Evolutionary conservation across 495 filamentous ascomycete species (phyloP).

Genomic region (Penicillium maclennaniae): DNA sequence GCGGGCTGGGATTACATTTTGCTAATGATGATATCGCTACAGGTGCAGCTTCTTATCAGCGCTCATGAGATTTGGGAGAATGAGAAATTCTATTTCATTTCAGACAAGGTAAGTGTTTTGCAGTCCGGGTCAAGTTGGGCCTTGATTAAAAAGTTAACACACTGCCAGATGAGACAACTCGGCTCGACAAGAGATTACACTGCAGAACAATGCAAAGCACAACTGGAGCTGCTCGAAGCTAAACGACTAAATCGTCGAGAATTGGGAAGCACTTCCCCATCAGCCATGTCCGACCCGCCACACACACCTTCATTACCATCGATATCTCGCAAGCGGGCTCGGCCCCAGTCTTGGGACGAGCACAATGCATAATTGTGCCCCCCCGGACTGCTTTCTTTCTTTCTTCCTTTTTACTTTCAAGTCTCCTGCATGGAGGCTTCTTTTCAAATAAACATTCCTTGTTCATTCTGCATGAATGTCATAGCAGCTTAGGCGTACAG

Average conservation of each 20-base stretch:
- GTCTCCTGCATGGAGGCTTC: background rate
- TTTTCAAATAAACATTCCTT: background rate
- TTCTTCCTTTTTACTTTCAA: background rate
- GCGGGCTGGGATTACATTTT: background rate
- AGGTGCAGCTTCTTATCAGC: slow-evolving; percentile 46
- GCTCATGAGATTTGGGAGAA: slow-evolving; percentile 48
- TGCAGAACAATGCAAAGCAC: slow-evolving; percentile 34
- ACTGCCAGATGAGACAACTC: slow-evolving; percentile 35
- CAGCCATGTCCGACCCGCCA: slow-evolving; percentile 27
- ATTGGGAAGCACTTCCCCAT: slow-evolving; percentile 13
- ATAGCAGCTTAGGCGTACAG: background rate
- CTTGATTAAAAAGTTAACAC: background rate
- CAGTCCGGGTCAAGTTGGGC: background rate
- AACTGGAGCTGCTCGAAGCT: slow-evolving; percentile 31
- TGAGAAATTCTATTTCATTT: slow-evolving; percentile 48
- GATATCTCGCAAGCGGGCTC: slow-evolving; percentile 19
- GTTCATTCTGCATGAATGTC: background rate
- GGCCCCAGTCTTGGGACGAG: slow-evolving; percentile 3
- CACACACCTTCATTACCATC: slow-evolving; percentile 12
- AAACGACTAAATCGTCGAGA: slow-evolving; percentile 20
- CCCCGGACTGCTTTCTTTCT: background rate
- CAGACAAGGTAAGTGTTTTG: slow-evolving; percentile 42
- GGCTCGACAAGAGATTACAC: slow-evolving; percentile 32
- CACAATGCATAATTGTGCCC: background rate
- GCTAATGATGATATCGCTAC: slow-evolving; percentile 8